phyloP scores from a whole-genome alignment of 768 basidiomycete species.

The Gelatoporia subvermispora region DNA sequence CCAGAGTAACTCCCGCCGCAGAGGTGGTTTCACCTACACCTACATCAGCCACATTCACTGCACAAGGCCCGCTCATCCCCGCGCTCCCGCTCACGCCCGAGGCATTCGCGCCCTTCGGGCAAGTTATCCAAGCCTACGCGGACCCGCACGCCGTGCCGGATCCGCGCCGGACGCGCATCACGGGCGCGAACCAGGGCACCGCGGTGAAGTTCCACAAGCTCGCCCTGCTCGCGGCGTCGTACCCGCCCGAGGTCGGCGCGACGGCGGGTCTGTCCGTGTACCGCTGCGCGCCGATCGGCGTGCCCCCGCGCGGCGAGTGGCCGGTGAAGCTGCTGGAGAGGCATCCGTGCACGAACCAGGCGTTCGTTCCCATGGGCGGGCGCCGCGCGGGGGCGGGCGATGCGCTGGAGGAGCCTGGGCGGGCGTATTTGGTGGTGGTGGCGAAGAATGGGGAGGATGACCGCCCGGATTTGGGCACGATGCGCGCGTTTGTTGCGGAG shows the following conservation, averaged over 20 bases:
- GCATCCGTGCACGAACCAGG: slow-evolving; percentile 86
- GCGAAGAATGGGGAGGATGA: slow-evolving; percentile 75
- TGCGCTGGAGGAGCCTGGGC: slow-evolving; percentile 42
- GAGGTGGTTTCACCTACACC: slow-evolving; percentile 2
- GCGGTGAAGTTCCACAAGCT: slow-evolving; percentile 94
- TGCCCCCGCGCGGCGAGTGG: slow-evolving; percentile 42
- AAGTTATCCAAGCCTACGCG: slow-evolving; percentile 85
- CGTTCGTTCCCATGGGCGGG: slow-evolving; percentile 89
- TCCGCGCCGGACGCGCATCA: slow-evolving; percentile 67
- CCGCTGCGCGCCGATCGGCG: slow-evolving; percentile 61
- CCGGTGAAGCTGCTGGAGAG: slow-evolving; percentile 77
- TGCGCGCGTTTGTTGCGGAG: slow-evolving; percentile 80
- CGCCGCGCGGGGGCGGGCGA: slow-evolving; percentile 28
- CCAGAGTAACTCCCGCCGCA: slow-evolving; percentile 6
- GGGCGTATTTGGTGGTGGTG: slow-evolving; percentile 79
- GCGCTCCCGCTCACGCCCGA: slow-evolving; percentile 75
- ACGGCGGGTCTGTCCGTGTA: slow-evolving; percentile 78
- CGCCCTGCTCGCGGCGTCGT: slow-evolving; percentile 61
- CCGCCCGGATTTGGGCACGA: slow-evolving; percentile 65
- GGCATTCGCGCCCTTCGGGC: slow-evolving; percentile 84
- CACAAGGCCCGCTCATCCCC: slow-evolving; percentile 32
- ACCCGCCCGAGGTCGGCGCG: slow-evolving; percentile 52
- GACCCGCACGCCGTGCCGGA: slow-evolving; percentile 54
- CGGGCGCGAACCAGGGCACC: slow-evolving; percentile 83
- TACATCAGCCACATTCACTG: neutral